Evolutionary conservation across 2,329 filamentous ascomycete genomes (phyloP).

Genomic region (Aulographum hederae): DNA sequence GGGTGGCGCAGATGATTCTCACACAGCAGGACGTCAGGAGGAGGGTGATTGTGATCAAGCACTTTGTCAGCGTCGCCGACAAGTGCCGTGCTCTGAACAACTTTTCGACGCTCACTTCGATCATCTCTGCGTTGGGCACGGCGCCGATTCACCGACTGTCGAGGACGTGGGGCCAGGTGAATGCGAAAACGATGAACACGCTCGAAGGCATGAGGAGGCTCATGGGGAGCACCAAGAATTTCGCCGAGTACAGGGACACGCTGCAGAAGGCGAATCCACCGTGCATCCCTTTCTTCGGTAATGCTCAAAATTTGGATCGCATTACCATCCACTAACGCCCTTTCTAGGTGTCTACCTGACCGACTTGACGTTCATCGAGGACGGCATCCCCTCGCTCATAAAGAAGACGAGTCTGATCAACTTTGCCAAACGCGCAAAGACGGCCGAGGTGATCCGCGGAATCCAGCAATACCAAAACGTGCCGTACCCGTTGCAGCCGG

Average conservation of each 20-base stretch:
- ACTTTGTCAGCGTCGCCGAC: slow-evolving; percentile 91
- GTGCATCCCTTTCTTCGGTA: slow-evolving; percentile 96
- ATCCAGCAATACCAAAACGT: slow-evolving; percentile 98
- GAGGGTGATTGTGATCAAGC: slow-evolving; percentile 91
- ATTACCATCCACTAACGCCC: not conserved
- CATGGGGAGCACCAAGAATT: slow-evolving; percentile 97
- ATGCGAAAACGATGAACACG: slow-evolving; percentile 59
- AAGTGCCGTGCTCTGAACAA: slow-evolving; percentile 82
- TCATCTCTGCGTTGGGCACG: slow-evolving; percentile 88
- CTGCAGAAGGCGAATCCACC: slow-evolving; percentile 86
- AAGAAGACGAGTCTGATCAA: slow-evolving; percentile 97
- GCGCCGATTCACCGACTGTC: slow-evolving; percentile 88
- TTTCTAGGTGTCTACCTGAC: slow-evolving; percentile 75
- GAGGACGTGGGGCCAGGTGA: slow-evolving; percentile 87
- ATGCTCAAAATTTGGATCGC: not conserved
- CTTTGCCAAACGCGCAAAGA: slow-evolving; percentile 95
- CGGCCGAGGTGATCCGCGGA: slow-evolving; percentile 92
- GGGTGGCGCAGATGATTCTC: slow-evolving; percentile 98
- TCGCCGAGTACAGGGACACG: slow-evolving; percentile 87
- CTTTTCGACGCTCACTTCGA: slow-evolving; percentile 91
- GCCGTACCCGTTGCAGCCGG: slow-evolving; percentile 78
- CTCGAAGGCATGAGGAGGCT: slow-evolving; percentile 83
- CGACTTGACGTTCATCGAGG: slow-evolving; percentile 95
- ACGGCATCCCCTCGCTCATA: slow-evolving; percentile 88
- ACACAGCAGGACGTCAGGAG: slow-evolving; percentile 90